Conservation (phyloP, 2,329 filamentous ascomycete genomes). For the Colletotrichum cereale region DNA sequence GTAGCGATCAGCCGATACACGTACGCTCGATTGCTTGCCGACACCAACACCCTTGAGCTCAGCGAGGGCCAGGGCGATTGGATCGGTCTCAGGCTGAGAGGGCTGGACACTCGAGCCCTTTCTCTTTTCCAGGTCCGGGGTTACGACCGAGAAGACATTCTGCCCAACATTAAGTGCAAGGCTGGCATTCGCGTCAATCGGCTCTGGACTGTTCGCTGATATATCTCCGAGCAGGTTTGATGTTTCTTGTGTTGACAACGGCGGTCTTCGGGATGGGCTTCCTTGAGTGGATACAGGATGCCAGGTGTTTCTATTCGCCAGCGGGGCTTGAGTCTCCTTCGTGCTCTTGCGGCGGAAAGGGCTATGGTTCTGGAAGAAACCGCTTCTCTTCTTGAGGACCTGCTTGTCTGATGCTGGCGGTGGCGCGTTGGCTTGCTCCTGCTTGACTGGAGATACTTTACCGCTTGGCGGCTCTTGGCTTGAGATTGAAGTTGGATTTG, state of each 20-base stretch:
- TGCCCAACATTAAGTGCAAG: slow-evolving; percentile 95
- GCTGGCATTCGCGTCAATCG: slow-evolving; percentile 91
- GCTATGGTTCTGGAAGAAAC: slow-evolving; percentile 93
- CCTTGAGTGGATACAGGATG: slow-evolving; percentile 52
- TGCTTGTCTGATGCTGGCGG: slow-evolving; percentile 72
- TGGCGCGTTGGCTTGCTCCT: slow-evolving; percentile 58
- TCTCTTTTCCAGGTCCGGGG: slow-evolving; percentile 73
- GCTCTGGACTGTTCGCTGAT: slow-evolving; percentile 76
- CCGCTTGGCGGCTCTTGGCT: slow-evolving; percentile 84
- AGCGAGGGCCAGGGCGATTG: slow-evolving; percentile 91
- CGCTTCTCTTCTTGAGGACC: slow-evolving; percentile 78
- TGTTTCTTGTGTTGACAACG: slow-evolving; percentile 53
- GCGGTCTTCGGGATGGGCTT: slow-evolving; percentile 54
- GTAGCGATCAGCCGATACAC: slow-evolving; percentile 96
- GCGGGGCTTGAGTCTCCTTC: slow-evolving; percentile 68
- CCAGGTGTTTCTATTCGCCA: slow-evolving; percentile 71
- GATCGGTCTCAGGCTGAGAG: slow-evolving; percentile 77
- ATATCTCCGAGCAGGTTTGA: slow-evolving; percentile 56
- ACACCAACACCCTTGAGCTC: slow-evolving; percentile 87
- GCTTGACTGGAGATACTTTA: slow-evolving; percentile 80
- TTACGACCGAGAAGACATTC: slow-evolving; percentile 94
- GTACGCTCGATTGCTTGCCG: slow-evolving; percentile 80
- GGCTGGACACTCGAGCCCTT: slow-evolving; percentile 52
- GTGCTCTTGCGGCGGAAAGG: slow-evolving; percentile 95
- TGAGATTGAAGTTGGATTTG: slow-evolving; percentile 88